Percentiles rank a stretch among this genome's conserved stretches.
These are phyloP conservation scores for Sugiyamaella valdiviana DNA, from an alignment of 805 yeast species.

Conservation along the genomic window DNA sequence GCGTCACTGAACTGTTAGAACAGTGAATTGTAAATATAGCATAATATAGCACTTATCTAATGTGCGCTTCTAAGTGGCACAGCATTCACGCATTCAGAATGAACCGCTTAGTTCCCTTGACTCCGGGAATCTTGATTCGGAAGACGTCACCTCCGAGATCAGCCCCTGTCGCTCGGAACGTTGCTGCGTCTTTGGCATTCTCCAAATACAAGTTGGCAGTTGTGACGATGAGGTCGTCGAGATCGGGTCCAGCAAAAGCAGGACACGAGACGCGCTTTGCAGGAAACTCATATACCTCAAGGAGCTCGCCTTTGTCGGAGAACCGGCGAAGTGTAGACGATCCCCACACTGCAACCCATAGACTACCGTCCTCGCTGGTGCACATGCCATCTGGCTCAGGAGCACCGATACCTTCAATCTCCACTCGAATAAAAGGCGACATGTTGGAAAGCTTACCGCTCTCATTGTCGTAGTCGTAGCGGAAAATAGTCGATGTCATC, in stretches of 20 bases:
- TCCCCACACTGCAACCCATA: conserved; percentile 66
- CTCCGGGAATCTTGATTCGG: conserved; percentile 21
- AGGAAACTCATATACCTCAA: conserved; percentile 52
- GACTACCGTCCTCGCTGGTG: conserved; percentile 45
- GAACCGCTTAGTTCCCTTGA: conserved; percentile 14
- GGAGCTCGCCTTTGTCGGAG: conserved; percentile 43
- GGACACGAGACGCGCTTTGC: conserved; percentile 58
- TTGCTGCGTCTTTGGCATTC: conserved; percentile 2
- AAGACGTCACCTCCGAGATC: conserved; percentile 26
- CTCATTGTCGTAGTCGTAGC: conserved; percentile 39
- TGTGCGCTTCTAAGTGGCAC: background rate
- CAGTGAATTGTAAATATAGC: background rate
- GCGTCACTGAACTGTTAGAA: conserved; percentile 32
- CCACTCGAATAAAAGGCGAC: conserved; percentile 34
- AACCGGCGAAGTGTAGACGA: conserved; percentile 51
- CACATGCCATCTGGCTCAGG: conserved; percentile 77
- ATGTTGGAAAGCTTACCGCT: conserved; percentile 36
- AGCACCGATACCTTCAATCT: conserved; percentile 24
- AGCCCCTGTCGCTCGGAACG: conserved; percentile 18
- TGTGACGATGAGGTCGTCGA: conserved; percentile 59
- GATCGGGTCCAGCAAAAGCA: conserved; percentile 55
- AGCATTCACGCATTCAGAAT: conserved; percentile 3
- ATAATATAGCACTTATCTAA: background rate
- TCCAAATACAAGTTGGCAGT: conserved; percentile 34
- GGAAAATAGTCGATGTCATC: conserved; percentile 41